phyloP scores from a whole-genome alignment of 345 rosid species.

The Acer yangbiense region DNA sequence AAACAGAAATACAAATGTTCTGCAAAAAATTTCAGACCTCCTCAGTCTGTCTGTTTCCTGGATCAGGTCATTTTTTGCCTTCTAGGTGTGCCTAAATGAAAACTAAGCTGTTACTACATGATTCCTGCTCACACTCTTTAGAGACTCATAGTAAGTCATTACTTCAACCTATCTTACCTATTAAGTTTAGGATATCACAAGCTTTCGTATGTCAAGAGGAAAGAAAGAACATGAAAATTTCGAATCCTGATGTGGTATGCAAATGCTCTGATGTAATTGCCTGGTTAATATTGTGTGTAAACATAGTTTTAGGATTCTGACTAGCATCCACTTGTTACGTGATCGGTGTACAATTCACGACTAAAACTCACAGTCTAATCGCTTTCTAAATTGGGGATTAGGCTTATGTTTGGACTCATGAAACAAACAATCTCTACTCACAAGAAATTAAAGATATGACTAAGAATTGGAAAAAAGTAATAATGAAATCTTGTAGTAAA shows the following conservation, averaged over 20 bases:
- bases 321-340: neutral
- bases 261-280: neutral
- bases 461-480: neutral
- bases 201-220: neutral
- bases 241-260: neutral
- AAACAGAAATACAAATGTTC: constrained; percentile 17
- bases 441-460: neutral
- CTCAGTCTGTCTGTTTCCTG: constrained; percentile 20
- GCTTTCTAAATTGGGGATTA: no score
- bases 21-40: constrained; percentile 21
- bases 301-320: neutral
- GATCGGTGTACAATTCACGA: neutral
- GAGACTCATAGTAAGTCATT: neutral
- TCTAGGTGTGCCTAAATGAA: constrained; percentile 13
- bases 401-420: no score
- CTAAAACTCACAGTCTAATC: no score
- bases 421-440: neutral
- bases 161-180: neutral
- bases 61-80: constrained; percentile 17
- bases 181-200: neutral
- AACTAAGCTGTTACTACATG: neutral
- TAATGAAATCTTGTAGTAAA: neutral
- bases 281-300: no score
- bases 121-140: neutral
- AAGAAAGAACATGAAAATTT: neutral